These are phyloP conservation scores for Microthyrium microscopicum DNA, from an alignment of 2,329 filamentous ascomycete species.

Conservation along the genomic window DNA sequence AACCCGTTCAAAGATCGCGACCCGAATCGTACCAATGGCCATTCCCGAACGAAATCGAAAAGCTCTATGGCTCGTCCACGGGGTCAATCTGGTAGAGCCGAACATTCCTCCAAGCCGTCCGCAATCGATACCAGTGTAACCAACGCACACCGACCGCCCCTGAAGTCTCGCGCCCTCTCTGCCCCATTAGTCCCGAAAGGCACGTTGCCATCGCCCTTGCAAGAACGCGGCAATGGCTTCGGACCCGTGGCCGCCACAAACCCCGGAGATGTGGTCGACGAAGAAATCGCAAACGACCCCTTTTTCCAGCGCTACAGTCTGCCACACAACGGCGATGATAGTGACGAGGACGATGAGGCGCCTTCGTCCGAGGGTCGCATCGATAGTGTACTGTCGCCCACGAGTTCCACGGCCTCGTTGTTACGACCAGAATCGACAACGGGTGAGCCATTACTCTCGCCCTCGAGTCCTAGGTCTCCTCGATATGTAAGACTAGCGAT, in stretches of 20 bases:
- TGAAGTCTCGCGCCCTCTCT: constrained; percentile 22
- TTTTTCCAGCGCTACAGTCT: constrained; percentile 26
- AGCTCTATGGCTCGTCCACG: no score
- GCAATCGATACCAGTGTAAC: no score
- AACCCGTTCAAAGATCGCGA: no score
- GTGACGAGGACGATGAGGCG: constrained; percentile 1
- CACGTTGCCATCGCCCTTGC: constrained; percentile 43
- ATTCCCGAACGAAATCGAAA: no score
- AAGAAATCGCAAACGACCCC: constrained; percentile 21
- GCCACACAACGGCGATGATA: constrained; percentile 8
- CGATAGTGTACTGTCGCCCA: constrained; percentile 22
- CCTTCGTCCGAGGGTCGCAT: constrained; percentile 21
- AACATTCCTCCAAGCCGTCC: no score
- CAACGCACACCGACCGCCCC: constrained; percentile 13
- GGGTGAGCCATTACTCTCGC: no score
- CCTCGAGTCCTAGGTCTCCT: no score
- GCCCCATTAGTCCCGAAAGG: constrained; percentile 18
- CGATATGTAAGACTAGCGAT: no score
- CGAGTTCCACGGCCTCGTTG: no score
- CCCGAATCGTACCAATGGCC: no score
- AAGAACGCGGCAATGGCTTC: constrained; percentile 3
- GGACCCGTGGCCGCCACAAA: constrained; percentile 1
- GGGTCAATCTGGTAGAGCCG: no score
- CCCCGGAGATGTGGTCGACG: constrained; percentile 14
- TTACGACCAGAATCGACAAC: no score